These are phyloP conservation scores for Thalassiosira exigua DNA, from an alignment of 352 stramenopile genomes.

Conservation along the genomic window DNA sequence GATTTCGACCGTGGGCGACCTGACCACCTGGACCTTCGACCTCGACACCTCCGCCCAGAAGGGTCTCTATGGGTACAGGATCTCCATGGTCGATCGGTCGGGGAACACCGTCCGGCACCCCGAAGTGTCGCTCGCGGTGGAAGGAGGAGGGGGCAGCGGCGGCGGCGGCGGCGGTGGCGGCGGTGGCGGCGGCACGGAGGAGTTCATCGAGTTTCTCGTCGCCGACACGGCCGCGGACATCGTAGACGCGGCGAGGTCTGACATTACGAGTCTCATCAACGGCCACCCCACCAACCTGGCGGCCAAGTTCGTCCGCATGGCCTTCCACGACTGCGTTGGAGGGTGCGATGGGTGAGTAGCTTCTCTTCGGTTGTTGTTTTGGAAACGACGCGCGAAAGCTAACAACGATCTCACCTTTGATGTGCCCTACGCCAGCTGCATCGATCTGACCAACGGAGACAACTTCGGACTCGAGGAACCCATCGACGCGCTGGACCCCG, in stretches of 20 bases:
- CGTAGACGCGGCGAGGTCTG: conserved; percentile 6
- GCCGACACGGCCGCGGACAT: not conserved
- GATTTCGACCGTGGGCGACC: conserved; percentile 1
- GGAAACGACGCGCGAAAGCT: too few relatives aligned
- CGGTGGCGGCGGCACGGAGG: not conserved
- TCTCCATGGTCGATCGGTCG: conserved; percentile 8
- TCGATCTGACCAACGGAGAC: conserved; percentile 58
- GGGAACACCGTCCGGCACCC: conserved; percentile 5
- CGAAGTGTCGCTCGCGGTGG: not conserved
- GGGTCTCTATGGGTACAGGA: conserved; percentile 4
- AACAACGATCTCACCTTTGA: not conserved
- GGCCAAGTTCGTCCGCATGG: conserved; percentile 65
- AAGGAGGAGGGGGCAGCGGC: not conserved
- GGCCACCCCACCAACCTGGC: conserved; percentile 6
- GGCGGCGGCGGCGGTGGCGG: conserved; percentile 3
- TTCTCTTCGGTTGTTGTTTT: not conserved
- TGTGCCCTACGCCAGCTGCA: too few relatives aligned
- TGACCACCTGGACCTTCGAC: not conserved
- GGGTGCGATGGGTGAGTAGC: conserved; percentile 50
- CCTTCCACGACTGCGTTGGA: conserved; percentile 73
- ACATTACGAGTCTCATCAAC: conserved; percentile 17
- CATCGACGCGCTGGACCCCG: conserved; percentile 51
- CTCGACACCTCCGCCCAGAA: conserved; percentile 11
- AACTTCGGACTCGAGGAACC: conserved; percentile 55
- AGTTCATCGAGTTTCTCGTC: conserved; percentile 16